Evolutionary conservation across 495 filamentous ascomycete species (phyloP).

Genomic region (Tuber indicum): DNA sequence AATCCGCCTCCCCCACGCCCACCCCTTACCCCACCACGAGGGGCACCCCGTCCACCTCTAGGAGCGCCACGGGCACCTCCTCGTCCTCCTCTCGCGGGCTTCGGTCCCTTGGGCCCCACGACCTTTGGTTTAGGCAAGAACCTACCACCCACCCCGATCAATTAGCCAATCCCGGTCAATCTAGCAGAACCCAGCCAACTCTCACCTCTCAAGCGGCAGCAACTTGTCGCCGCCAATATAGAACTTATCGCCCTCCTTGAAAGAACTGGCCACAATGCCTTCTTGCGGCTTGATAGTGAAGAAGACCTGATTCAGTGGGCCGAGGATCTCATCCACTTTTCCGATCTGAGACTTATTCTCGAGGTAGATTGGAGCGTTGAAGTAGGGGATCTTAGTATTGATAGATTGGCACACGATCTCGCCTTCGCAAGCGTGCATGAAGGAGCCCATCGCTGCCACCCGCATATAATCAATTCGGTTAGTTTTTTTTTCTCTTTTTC

Average conservation of each 20-base stretch:
- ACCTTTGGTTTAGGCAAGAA: constrained; percentile 95
- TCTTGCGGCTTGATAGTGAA: constrained; percentile 97
- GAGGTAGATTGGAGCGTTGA: constrained; percentile 97
- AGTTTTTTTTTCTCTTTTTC: background rate
- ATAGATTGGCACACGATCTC: constrained; percentile 91
- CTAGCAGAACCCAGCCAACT: background rate
- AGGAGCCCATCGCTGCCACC: constrained; percentile 73
- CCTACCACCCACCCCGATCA: constrained; percentile 41
- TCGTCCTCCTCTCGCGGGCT: constrained; percentile 46
- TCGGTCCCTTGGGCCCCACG: constrained; percentile 49
- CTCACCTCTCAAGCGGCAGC: constrained; percentile 76
- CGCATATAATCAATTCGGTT: constrained; percentile 36
- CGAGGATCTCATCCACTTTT: constrained; percentile 77
- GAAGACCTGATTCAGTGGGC: constrained; percentile 90
- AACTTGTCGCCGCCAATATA: constrained; percentile 93
- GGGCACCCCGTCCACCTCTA: constrained; percentile 48
- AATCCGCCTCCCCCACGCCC: constrained; percentile 48
- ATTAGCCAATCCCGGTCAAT: background rate
- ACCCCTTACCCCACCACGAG: constrained; percentile 48
- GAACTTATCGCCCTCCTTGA: constrained; percentile 94
- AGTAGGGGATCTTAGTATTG: constrained; percentile 95
- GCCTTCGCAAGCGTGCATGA: constrained; percentile 89
- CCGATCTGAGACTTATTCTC: constrained; percentile 93
- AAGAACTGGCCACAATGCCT: constrained; percentile 87
- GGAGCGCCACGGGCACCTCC: constrained; percentile 51